Evolutionary conservation across 1,284 basidiomycete genomes (phyloP), one percentile per base, ranked within the genome.

Genomic region (Cryptococcus neoformans): DNA sequence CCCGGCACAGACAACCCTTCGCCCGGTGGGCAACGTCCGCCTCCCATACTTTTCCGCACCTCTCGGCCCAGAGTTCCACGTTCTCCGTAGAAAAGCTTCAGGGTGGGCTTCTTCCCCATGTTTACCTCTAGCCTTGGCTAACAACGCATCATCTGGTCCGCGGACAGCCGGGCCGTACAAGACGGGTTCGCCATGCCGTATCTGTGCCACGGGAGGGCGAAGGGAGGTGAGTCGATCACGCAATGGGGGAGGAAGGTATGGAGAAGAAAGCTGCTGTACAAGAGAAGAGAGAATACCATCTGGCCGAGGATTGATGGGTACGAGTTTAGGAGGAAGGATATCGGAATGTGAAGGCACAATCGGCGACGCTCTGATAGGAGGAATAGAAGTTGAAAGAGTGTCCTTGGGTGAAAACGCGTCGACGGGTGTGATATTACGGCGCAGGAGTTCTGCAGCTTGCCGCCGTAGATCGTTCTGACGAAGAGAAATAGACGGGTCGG

Each of bases 181-280:
- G 14, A 72, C 57, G 1, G 64, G 65, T 12, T 57, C 34, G 21
- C 61, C 59, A 39, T 68, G 59, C 21, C 58, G 28, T 51, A 54
- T 44, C 48, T 62, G 59, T 4, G 63, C 49, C 8, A 60, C 34
- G 1, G 74, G 74, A 8, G 72, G 71, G 14, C 74, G 64, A 9
- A 76, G 57, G 0, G 68, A 63, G 0, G 70, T 73, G 44, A 76
- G 66, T 17, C 74, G 57, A 49, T 73, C 72, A n/a, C 67, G 59
- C 16, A 76, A 62, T 6, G 57, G 45, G 11, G 67, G 63, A 1
- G 73, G 74, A 4, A 76, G 65, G 56, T 70, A 62, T 0, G 72
- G 69, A 1, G 72, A 69, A 12, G 64, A 64, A 17, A 74, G 68
- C 40, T 68, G 60, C 28, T 69, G 62, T 1, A 74, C 57, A 12